Evolutionary conservation across 805 yeast genomes (phyloP).

Genomic region (Geotrichum ghanense): DNA sequence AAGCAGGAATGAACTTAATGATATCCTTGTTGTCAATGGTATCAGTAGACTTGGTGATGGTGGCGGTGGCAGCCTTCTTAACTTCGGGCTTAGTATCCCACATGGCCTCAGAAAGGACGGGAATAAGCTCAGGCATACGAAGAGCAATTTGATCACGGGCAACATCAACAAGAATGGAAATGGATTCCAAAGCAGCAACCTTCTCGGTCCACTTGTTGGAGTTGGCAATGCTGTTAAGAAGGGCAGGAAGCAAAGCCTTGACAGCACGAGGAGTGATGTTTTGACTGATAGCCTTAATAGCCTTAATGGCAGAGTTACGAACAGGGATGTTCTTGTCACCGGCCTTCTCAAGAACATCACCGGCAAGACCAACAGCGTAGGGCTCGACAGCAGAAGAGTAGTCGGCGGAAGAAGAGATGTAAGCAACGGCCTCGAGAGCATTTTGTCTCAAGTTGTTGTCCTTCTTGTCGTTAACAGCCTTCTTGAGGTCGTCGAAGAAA

Average conservation of each 20-base stretch:
- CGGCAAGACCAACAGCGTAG: slow-evolving; percentile 68
- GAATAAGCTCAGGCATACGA: slow-evolving; percentile 99
- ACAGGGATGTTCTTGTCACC: slow-evolving; percentile 84
- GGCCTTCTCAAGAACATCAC: slow-evolving; percentile 59
- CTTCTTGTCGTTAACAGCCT: slow-evolving; percentile 75
- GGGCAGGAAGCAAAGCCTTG: slow-evolving; percentile 77
- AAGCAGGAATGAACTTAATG: slow-evolving; percentile 96
- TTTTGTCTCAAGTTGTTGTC: slow-evolving; percentile 49
- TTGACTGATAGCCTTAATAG: slow-evolving; percentile 65
- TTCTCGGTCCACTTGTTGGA: slow-evolving; percentile 95
- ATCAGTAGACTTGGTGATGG: slow-evolving; percentile 93
- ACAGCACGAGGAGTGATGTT: slow-evolving; percentile 88
- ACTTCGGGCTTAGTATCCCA: slow-evolving; percentile 99
- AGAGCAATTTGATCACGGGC: slow-evolving; percentile 94
- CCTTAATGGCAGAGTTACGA: slow-evolving; percentile 61
- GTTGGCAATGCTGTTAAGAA: slow-evolving; percentile 53
- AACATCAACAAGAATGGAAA: slow-evolving; percentile 79
- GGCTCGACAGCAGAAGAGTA: slow-evolving; percentile 94
- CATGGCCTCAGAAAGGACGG: slow-evolving; percentile 98
- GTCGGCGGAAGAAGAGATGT: slow-evolving; percentile 65
- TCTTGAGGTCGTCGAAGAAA: slow-evolving; percentile 69
- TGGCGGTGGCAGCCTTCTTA: slow-evolving; percentile 89
- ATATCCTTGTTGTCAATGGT: slow-evolving; percentile 99
- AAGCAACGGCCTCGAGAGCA: slow-evolving; percentile 73
- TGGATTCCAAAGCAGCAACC: slow-evolving; percentile 76